Base-by-base conservation (phyloP, 2,329 filamentous ascomycete species). In the Seiridium cupressi region DNA sequence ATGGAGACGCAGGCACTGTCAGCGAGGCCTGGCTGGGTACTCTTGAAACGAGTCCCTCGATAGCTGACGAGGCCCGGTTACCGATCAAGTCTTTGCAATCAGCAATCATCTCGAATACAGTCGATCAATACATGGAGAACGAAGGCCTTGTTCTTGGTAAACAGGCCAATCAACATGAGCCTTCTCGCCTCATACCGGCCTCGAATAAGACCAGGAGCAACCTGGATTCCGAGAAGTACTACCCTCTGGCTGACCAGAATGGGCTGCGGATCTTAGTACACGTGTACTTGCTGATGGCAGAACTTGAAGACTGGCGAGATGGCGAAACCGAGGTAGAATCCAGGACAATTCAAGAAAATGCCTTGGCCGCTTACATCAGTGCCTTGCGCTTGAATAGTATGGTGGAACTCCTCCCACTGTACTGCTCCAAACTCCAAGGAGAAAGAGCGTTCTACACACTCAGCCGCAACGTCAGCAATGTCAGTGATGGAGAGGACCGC, bases 331-430 rank as follows among this genome's bases (percentile, higher is more conserved):
- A 72, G 71, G 40, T 69, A 60, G 70, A 76, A 26, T 70, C 74
- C 58, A 74, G 76, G 40, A 77, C 79, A 56, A 82, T 81, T 13
- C 84, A 88, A 64, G 90, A 96, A 69, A 92, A 91, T 68, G 86
- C 94, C 51, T 80, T 97, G 57, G 87, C 90, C 1, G 88, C 86
- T 3, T 98, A 98, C 72, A 89, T 96, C 59, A 90, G 90, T 67
- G 88, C 90, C 62, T 77, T 99, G 44, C 87, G 91, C 48, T 81
- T 89, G 51, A 85, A 86, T 13, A 86, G 87, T 40, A 85, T 95
- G 58, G 86, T 90, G 61, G 89, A 94, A 63, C 77, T 95, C 47
- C 90, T 97, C 59, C 93, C 95, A 0, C 79, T 96, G 1, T 99
- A 99, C 73, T 93, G 91, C 63, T 92, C 92, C 7, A 89, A 92